Conservation (phyloP, 805 yeast species). For the Wickerhamomyces mucosus region DNA sequence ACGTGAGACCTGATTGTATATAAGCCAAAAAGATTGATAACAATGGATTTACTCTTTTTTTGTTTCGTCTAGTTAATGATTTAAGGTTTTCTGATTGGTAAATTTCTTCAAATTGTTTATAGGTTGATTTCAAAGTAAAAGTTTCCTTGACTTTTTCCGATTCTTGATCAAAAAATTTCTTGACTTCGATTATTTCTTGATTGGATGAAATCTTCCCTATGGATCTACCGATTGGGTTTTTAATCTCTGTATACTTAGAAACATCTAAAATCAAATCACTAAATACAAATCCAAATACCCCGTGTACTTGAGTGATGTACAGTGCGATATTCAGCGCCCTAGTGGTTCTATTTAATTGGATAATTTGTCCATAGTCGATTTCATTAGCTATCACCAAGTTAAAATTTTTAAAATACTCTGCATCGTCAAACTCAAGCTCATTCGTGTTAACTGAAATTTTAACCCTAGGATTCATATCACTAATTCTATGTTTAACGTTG, state of each 20-base stretch:
- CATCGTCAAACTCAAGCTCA: constrained; percentile 11
- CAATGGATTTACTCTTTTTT: constrained; percentile 43
- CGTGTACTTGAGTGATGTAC: constrained; percentile 61
- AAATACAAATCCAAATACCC: constrained; percentile 75
- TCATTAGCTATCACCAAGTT: constrained; percentile 76
- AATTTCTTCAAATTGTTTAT: constrained; percentile 26
- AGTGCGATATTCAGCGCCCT: constrained; percentile 54
- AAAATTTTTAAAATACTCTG: constrained; percentile 40
- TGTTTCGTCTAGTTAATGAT: constrained; percentile 25
- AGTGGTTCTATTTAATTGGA: constrained; percentile 42
- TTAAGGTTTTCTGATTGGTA: constrained; percentile 20
- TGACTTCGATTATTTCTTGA: constrained; percentile 33
- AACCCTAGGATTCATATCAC: constrained; percentile 77
- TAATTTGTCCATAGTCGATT: constrained; percentile 30
- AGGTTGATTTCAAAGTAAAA: constrained; percentile 28
- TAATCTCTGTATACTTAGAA: constrained; percentile 42
- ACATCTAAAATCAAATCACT: constrained; percentile 65
- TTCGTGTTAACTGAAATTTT: constrained; percentile 35
- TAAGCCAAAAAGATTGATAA: constrained; percentile 53
- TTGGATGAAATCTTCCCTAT: constrained; percentile 38
- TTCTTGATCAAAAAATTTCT: constrained; percentile 22
- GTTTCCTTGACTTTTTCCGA: constrained; percentile 27
- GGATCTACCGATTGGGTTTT: constrained; percentile 37
- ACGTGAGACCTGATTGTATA: constrained; percentile 31
- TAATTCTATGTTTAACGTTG: constrained; percentile 45